Conservation (phyloP, 192 early-diverging fungal genomes). For the Chytriomyces sp. region DNA sequence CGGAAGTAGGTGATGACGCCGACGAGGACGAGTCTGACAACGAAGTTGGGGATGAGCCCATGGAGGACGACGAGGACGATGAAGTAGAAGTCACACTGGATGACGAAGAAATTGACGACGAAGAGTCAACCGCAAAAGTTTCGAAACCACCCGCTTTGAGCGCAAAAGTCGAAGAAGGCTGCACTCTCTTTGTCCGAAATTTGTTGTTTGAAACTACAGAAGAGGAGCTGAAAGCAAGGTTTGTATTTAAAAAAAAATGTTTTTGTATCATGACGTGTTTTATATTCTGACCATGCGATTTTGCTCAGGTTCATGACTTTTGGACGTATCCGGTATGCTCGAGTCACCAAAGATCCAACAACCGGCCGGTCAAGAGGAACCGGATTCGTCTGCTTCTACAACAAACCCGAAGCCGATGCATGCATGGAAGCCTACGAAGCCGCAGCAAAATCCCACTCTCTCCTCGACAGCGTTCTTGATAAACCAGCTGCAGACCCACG, state of each 20-base stretch:
- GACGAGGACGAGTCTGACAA: slow-evolving; percentile 49
- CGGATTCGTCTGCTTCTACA: slow-evolving; percentile 90
- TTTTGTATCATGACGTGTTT: slow-evolving; percentile 34
- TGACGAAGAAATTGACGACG: slow-evolving; percentile 45
- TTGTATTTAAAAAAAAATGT: too few species aligned
- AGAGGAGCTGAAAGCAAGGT: slow-evolving; percentile 70
- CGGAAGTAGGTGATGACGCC: slow-evolving; percentile 48
- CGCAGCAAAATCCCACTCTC: slow-evolving; percentile 60
- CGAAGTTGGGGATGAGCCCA: slow-evolving; percentile 38
- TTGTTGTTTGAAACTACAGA: slow-evolving; percentile 89
- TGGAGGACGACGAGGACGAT: slow-evolving; percentile 42
- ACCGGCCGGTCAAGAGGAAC: slow-evolving; percentile 90
- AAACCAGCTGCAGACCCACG: slow-evolving; percentile 24
- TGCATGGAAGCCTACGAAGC: slow-evolving; percentile 77
- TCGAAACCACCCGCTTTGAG: slow-evolving; percentile 23
- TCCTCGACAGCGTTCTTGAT: slow-evolving; percentile 30
- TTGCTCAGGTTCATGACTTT: slow-evolving; percentile 67
- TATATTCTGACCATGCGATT: slow-evolving; percentile 1
- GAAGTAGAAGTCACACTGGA: slow-evolving; percentile 38
- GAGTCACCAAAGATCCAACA: slow-evolving; percentile 80
- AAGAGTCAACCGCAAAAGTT: slow-evolving; percentile 29
- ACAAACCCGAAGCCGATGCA: slow-evolving; percentile 69
- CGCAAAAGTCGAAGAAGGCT: slow-evolving; percentile 35
- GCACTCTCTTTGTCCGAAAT: slow-evolving; percentile 93
- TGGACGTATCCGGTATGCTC: slow-evolving; percentile 79